Evolutionary conservation across 306 rosid genomes (phyloP).

Genomic region (Crotalaria pallida): DNA sequence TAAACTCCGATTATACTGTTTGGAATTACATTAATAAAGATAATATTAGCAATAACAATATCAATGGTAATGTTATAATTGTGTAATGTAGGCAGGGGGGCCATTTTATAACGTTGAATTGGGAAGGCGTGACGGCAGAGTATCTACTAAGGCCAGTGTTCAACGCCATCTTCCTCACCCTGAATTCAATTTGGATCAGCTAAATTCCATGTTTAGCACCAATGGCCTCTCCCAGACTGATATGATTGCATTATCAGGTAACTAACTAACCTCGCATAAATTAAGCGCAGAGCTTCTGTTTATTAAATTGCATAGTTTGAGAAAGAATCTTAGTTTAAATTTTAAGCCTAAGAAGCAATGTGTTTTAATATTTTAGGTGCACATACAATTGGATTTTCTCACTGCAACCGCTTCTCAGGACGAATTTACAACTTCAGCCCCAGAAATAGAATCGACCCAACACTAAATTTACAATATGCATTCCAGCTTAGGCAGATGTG

Average conservation of each 20-base stretch:
- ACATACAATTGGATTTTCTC: constrained; percentile 87
- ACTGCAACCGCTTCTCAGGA: constrained; percentile 50
- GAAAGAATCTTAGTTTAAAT: neutral
- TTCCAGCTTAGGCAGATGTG: constrained; percentile 52
- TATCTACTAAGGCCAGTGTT: constrained; percentile 51
- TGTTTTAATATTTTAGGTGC: constrained; percentile 43
- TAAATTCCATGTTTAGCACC: constrained; percentile 44
- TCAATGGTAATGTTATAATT: neutral
- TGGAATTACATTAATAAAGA: neutral
- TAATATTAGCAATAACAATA: neutral
- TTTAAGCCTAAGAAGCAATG: neutral
- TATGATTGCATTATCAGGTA: constrained; percentile 83
- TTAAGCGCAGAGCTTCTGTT: too few relatives aligned
- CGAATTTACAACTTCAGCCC: constrained; percentile 60
- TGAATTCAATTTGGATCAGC: constrained; percentile 42
- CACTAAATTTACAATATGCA: constrained; percentile 52
- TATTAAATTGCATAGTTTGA: neutral
- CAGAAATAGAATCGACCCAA: constrained; percentile 55
- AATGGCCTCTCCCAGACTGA: constrained; percentile 68
- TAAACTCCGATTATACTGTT: neutral
- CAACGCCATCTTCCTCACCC: constrained; percentile 64
- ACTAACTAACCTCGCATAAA: neutral
- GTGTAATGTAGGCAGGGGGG: constrained; percentile 65
- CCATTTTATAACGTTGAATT: constrained; percentile 71
- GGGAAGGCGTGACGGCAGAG: constrained; percentile 78